Conservation (phyloP, 2,329 filamentous ascomycete species). For the Epichloe glyceriae region DNA sequence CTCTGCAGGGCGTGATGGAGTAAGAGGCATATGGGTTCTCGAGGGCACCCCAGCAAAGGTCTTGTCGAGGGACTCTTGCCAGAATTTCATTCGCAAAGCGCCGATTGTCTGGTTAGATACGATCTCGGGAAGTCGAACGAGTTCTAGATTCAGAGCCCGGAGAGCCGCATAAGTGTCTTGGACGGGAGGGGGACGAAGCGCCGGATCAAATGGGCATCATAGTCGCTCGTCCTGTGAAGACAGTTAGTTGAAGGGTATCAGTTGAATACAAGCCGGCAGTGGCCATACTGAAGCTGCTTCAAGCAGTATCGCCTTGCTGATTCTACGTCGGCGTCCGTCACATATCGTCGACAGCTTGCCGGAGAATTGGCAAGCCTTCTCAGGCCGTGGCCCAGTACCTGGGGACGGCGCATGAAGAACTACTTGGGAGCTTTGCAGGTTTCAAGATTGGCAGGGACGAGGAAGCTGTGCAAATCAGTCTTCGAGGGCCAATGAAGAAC, state of each 20-base stretch:
- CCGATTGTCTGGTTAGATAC: slow-evolving; percentile 82
- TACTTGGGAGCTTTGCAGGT: neutral
- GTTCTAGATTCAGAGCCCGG: slow-evolving; percentile 83
- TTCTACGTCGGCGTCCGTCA: slow-evolving; percentile 37
- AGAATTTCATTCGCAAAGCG: slow-evolving; percentile 85
- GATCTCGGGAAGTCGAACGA: slow-evolving; percentile 78
- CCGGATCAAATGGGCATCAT: slow-evolving; percentile 74
- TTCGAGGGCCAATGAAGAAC: slow-evolving; percentile 8
- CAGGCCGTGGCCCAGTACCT: slow-evolving; percentile 24
- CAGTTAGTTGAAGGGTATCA: slow-evolving; percentile 4
- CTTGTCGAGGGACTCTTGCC: slow-evolving; percentile 71
- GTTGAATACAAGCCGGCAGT: too few relatives aligned
- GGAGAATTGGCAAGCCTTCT: slow-evolving; percentile 19
- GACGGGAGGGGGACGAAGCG: slow-evolving; percentile 67
- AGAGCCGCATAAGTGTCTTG: slow-evolving; percentile 81
- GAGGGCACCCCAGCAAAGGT: slow-evolving; percentile 68
- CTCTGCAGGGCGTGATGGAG: slow-evolving; percentile 59
- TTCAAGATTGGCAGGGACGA: neutral
- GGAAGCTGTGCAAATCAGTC: neutral
- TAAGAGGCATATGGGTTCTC: slow-evolving; percentile 81
- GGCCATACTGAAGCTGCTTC: slow-evolving; percentile 35
- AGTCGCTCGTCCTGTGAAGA: slow-evolving; percentile 61
- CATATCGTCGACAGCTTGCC: slow-evolving; percentile 26
- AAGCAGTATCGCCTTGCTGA: slow-evolving; percentile 42
- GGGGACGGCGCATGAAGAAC: slow-evolving; percentile 25